Percentiles rank a stretch among this genome's conserved stretches.
Evolutionary conservation across 1,284 basidiomycete genomes (phyloP).

Genomic region (Malassezia furfur): DNA sequence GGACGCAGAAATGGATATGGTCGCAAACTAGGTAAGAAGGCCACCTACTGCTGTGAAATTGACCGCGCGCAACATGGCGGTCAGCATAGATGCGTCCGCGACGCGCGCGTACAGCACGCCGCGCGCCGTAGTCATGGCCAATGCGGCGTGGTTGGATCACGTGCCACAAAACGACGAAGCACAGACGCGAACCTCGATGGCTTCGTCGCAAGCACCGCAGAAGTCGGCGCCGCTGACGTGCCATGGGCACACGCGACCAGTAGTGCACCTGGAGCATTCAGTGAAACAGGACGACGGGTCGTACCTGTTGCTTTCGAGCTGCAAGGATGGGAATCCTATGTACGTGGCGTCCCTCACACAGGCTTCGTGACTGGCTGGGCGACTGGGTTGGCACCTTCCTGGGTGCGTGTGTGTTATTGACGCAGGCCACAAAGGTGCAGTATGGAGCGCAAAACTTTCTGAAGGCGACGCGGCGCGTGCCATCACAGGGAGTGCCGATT

Average conservation of each 20-base stretch:
- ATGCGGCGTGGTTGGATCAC: not conserved
- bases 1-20: slow-evolving; percentile 13
- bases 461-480: slow-evolving; percentile 59
- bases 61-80: not conserved
- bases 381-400: slow-evolving; percentile 99
- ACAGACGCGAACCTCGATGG: not conserved
- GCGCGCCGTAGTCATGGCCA: not conserved
- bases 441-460: slow-evolving; percentile 94
- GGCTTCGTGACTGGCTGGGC: slow-evolving; percentile 54
- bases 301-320: slow-evolving; percentile 42
- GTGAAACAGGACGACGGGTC: slow-evolving; percentile 57
- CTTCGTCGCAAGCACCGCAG: not conserved
- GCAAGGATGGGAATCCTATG: slow-evolving; percentile 48
- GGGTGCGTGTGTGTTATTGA: slow-evolving; percentile 51
- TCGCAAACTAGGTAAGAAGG: slow-evolving; percentile 3
- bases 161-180: not conserved
- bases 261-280: slow-evolving; percentile 88
- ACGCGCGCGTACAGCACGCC: slow-evolving; percentile 7
- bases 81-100: slow-evolving; percentile 1
- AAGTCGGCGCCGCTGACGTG: slow-evolving; percentile 51
- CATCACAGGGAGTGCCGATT: slow-evolving; percentile 89
- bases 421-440: slow-evolving; percentile 82
- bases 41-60: slow-evolving; percentile 6
- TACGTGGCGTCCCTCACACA: slow-evolving; percentile 4
- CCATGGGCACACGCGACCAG: slow-evolving; percentile 61